A percentile compares a stretch with the other conserved stretches of the same genome.
phyloP scores from a whole-genome alignment of 768 basidiomycete genomes.

The Boletus rubescentipes region DNA sequence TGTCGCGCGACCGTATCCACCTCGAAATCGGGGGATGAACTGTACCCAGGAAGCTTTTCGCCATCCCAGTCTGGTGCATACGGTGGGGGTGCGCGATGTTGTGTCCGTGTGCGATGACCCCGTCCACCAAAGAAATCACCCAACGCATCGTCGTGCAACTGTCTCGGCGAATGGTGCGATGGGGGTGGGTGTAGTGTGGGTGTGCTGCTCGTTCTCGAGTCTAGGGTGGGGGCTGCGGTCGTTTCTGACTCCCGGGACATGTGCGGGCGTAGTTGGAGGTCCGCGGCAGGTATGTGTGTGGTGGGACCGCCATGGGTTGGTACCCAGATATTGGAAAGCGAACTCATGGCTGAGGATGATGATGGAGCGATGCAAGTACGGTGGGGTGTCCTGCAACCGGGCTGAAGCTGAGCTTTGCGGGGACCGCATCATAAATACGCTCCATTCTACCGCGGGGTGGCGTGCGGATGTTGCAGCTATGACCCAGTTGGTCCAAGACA shows the following conservation, averaged over 20 bases:
- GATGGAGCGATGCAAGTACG: background rate
- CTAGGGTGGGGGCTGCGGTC: constrained; percentile 12
- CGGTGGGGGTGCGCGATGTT: constrained; percentile 36
- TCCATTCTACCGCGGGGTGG: constrained; percentile 11
- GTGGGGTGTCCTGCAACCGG: constrained; percentile 13
- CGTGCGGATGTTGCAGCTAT: constrained; percentile 1
- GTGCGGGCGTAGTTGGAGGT: constrained; percentile 23
- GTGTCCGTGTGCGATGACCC: constrained; percentile 22
- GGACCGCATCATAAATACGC: constrained; percentile 25
- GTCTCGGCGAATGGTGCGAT: constrained; percentile 25
- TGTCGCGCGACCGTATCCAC: constrained; percentile 56
- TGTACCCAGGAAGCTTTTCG: constrained; percentile 29
- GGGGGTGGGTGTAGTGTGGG: constrained; percentile 22
- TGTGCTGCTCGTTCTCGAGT: constrained; percentile 16
- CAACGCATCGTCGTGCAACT: constrained; percentile 30
- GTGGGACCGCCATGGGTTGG: constrained; percentile 1
- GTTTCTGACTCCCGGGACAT: constrained; percentile 25
- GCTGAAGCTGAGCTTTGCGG: background rate
- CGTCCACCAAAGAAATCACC: constrained; percentile 34
- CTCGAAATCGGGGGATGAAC: constrained; percentile 38
- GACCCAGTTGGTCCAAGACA: constrained; percentile 30
- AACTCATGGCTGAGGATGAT: constrained; percentile 13
- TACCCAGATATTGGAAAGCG: constrained; percentile 10
- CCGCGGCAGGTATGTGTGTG: constrained; percentile 12
- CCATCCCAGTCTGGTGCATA: constrained; percentile 44